Conservation (phyloP, 768 basidiomycete species). For the Boletus edulis region DNA sequence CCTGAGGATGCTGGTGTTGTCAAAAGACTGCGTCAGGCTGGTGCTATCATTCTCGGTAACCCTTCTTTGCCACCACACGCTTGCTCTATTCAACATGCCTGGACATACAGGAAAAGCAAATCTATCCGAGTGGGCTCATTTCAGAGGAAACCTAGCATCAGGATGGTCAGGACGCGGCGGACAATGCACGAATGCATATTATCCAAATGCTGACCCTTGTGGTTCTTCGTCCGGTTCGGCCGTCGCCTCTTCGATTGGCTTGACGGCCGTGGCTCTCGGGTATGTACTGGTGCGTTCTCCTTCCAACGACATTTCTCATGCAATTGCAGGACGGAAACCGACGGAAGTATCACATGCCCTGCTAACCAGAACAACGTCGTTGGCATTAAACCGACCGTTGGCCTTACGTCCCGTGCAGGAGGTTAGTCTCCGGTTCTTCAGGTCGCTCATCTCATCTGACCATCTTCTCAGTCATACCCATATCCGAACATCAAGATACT, state of each 20-base stretch:
- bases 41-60: conserved; percentile 35
- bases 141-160: conserved; percentile 41
- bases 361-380: conserved; percentile 51
- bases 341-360: conserved; percentile 56
- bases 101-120: conserved; percentile 47
- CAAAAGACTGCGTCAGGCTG: conserved; percentile 30
- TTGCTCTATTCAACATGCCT: not conserved
- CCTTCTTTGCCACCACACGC: not conserved
- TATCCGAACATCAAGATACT: conserved; percentile 56
- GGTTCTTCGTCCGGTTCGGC: conserved; percentile 45
- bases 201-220: conserved; percentile 49
- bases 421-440: conserved; percentile 31
- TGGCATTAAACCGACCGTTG: conserved; percentile 61
- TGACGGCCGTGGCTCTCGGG: conserved; percentile 47
- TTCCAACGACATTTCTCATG: not conserved
- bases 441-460: not conserved
- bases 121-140: conserved; percentile 27
- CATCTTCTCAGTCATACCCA: conserved; percentile 47
- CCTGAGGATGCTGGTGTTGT: conserved; percentile 35
- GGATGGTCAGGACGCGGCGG: conserved; percentile 61
- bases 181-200: conserved; percentile 50
- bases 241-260: conserved; percentile 27
- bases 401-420: conserved; percentile 57
- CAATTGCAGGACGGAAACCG: conserved; percentile 40
- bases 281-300: not conserved